Conservation (phyloP, 768 basidiomycete genomes). For the Rhodotorula diobovata region DNA sequence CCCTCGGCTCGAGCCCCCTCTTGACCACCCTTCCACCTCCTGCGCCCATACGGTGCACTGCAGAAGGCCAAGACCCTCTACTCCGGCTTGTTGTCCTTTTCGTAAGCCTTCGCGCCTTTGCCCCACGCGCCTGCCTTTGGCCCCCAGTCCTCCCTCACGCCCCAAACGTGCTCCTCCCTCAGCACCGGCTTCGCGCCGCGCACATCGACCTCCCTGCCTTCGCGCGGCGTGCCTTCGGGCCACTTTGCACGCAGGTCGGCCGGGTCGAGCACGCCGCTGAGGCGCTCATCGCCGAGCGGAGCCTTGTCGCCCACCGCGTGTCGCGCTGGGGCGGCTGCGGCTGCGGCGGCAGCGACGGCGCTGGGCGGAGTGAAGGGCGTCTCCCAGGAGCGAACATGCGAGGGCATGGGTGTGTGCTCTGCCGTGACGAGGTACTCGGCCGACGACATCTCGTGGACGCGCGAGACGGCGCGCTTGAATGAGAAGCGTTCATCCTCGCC, state of each 20-base stretch:
- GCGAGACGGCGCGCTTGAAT: constrained; percentile 60
- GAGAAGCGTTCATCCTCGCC: constrained; percentile 62
- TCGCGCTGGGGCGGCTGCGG: neutral
- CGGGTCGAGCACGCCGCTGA: constrained; percentile 33
- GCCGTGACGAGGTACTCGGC: constrained; percentile 41
- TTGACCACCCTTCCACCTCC: too few relatives aligned
- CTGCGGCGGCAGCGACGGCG: neutral
- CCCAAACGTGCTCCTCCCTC: constrained; percentile 35
- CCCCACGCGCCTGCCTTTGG: constrained; percentile 34
- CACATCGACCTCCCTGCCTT: constrained; percentile 22
- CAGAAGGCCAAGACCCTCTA: neutral
- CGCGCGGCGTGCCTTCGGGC: constrained; percentile 15
- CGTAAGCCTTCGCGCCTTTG: constrained; percentile 23
- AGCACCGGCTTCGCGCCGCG: constrained; percentile 10
- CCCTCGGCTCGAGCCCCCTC: too few relatives aligned
- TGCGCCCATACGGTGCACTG: too few relatives aligned
- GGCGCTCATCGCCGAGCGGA: neutral
- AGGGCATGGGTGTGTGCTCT: constrained; percentile 33
- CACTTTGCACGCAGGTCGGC: constrained; percentile 8
- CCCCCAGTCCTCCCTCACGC: constrained; percentile 33
- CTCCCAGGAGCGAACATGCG: constrained; percentile 40
- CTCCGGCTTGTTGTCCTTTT: neutral
- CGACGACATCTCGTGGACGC: constrained; percentile 58
- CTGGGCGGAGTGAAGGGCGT: neutral
- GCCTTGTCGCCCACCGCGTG: constrained; percentile 22